A percentile compares a stretch with the other conserved stretches of the same genome.
These are phyloP conservation scores for Endotrypanum monterogeii DNA, from an alignment of 208 protist species.

Conservation along the genomic window DNA sequence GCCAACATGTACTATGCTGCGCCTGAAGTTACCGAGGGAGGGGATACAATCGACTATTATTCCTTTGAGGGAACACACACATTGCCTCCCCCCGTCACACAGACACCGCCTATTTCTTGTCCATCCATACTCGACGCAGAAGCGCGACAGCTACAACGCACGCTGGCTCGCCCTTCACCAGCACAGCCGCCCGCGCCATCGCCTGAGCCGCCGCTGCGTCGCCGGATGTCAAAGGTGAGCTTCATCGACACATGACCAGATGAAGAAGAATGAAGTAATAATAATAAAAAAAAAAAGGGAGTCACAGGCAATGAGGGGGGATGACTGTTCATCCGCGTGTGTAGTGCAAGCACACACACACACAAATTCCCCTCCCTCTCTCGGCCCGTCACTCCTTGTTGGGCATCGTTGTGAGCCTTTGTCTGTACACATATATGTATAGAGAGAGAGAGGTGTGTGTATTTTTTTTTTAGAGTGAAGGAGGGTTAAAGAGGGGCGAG, in stretches of 20 bases:
- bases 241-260: conserved; percentile 7
- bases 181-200: conserved; percentile 2
- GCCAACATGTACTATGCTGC: background rate
- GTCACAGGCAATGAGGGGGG: too few relatives aligned
- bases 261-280: background rate
- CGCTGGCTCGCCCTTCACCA: background rate
- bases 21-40: background rate
- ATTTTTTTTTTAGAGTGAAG: background rate
- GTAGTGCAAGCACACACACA: too few relatives aligned
- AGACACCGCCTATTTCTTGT: background rate
- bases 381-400: too few relatives aligned
- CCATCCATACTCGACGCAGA: too few relatives aligned
- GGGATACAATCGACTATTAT: background rate
- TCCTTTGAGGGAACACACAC: background rate
- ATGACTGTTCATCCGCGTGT: too few relatives aligned
- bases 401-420: too few relatives aligned
- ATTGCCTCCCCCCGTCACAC: background rate
- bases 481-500: too few relatives aligned
- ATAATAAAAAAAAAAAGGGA: background rate
- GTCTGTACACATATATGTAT: background rate
- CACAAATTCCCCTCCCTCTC: too few relatives aligned
- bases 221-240: conserved; percentile 23
- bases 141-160: background rate
- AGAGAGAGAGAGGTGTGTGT: background rate
- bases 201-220: conserved; percentile 20